Percentiles rank a stretch among this genome's conserved stretches.
phyloP scores from a whole-genome alignment of 805 yeast species.

The Pichia sporocuriosa region DNA sequence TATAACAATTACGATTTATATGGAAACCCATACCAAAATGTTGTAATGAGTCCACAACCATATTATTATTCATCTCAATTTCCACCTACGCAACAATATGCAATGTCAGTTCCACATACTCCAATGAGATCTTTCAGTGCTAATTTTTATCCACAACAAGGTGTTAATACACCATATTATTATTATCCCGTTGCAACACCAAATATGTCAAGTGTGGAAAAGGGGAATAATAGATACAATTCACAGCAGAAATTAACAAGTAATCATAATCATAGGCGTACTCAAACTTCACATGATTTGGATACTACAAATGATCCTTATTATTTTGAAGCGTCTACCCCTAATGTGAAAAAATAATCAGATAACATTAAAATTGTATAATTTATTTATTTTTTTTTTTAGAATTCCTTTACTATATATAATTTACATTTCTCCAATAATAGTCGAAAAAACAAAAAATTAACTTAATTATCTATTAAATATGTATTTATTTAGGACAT shows the following conservation, averaged over 20 bases:
- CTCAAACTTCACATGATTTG: too few relatives aligned
- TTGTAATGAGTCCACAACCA: neutral
- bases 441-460: neutral
- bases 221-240: too few relatives aligned
- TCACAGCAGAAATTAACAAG: neutral
- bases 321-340: neutral
- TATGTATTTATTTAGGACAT: slow-evolving; percentile 32
- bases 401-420: too few relatives aligned
- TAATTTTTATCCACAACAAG: neutral
- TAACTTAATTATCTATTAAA: neutral
- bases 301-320: too few relatives aligned
- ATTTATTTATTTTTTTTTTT: neutral
- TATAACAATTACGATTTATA: too few relatives aligned
- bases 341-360: too few relatives aligned
- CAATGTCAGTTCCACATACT: slow-evolving; percentile 3
- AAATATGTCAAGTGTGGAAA: too few relatives aligned
- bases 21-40: neutral
- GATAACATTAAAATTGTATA: too few relatives aligned
- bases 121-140: neutral
- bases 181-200: neutral
- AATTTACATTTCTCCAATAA: too few relatives aligned
- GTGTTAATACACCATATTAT: neutral
- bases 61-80: neutral
- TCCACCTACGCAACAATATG: neutral
- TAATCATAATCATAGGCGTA: too few relatives aligned